Base-by-base conservation (phyloP, 495 filamentous ascomycete species). In the Aspergillus cristatus region DNA sequence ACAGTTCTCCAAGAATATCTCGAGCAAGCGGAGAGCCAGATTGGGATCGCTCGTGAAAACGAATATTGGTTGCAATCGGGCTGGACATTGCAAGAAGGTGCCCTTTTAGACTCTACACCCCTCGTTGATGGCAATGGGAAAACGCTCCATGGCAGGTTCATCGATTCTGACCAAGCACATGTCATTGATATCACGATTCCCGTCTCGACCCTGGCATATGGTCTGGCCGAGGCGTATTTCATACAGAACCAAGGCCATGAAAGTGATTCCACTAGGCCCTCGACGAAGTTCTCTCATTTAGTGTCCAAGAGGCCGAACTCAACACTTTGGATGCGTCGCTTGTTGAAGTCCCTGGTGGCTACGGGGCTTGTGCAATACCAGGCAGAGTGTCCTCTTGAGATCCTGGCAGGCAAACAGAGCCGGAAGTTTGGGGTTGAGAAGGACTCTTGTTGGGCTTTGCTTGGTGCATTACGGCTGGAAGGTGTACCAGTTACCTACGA, bases 21-120 rank as follows among this genome's bases (percentile, higher is more conserved):
- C 24, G 11, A 26, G 6, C 24, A 26, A 6, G 24, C 24, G 11
- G 35, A 37, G 15, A 37, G 2, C 34, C 14, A n/a, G 16, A 17
- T 36, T 22, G 16, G 10, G 34, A 25, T 20, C 28, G 35, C 35
- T 28, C 35, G 25, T 3, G 28, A 28, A 6, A 22, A 28, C 20
- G n/a, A 37, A 14, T 13, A 22, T 7, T 28, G 18, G 22, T 28
- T 37, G 3, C 20, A 28, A n/a, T 28, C 22, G 20, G 35, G 35
- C 20, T 37, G 35, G 35, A 37, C 35, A 37, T 15, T 37, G 20
- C 35, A 28, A 7, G 35, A 37, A 37, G 35, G 35, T 15, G 18
- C 17, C 1, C 35, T 37, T 5, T 22, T 28, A 13, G 20, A 0
- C 4, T 5, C 6, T 22, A 28, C 22, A 24, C 7, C 11, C 25